Base-by-base conservation (phyloP, 148 eudicot species). In the Vaccinium macrocarpon region DNA sequence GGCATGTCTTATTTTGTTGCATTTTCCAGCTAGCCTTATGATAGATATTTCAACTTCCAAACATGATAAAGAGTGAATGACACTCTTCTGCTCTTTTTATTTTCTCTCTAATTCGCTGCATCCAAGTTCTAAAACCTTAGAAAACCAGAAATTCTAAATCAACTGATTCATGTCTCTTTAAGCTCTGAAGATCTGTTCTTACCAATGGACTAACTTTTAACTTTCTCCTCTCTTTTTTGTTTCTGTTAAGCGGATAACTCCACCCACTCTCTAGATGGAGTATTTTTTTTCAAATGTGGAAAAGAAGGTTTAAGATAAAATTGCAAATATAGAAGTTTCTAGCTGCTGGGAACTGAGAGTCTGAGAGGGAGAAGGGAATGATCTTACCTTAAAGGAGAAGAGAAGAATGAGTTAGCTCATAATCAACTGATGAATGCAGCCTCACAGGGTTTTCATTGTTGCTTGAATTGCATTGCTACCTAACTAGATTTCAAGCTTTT, bases 1-100 rank as follows among this genome's bases (percentile, higher is more conserved):
- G 99, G 99, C 93, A 89, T 83, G 85, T 78, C 38, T 78, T 85
- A 46, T 15, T 88, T 59, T 78, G 38, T 56, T 38, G 57, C 15
- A 62, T 57, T 84, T 19, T 61, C 64, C 50, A 56, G 21, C 42
- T 83, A 25, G 27, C 61, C 23, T 46, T 61, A 23, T 62, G 8
- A 25, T 29, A 49, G 11, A 48, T 19, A 48, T 27, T 21, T 61
- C 59, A 25, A 23, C 19, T n/a, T 75, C 18, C 55, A 81, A 77
- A 77, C 72, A 62, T 82, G 8, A 19, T 18, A 35, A 12, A 32
- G 49, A 48, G 32, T 12, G 23, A 19, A 10, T 11, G 46, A 73
- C 61, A 29, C 42, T 25, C 56, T 18, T 62, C 9, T 76, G 12
- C 9, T 10, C 12, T 21, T 27, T 77, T 50, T 77, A 5, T 35